Base-by-base conservation (phyloP, 2,329 filamentous ascomycete genomes). In the Cryphonectria nitschkei region DNA sequence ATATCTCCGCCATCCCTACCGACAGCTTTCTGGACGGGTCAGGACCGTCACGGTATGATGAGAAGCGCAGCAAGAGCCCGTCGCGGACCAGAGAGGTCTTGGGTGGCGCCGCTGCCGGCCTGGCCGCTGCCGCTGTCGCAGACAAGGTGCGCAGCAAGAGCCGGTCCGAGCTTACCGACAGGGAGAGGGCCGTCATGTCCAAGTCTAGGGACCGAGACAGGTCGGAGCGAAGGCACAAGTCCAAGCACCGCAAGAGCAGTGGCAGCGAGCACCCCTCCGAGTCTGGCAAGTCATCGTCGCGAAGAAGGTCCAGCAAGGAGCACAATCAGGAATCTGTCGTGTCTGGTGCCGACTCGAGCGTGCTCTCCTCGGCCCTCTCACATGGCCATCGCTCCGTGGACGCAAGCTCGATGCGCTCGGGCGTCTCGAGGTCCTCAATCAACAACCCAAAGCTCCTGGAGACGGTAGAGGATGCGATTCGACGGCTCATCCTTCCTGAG, bases 401-500 rank as follows among this genome's bases (percentile, higher is more conserved):
- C 74, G 84, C 86, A 73, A 84, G 87, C 77, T 87, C 87, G 46
- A 80, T 84, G 72, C 84, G 83, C 69, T 87, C 85, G 0, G 82
- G 81, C 9, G 80, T 81, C 34, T 89, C 87, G 39, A 84, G 83
- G 32, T 93, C 93, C 3, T 95, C 93, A 0, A 93, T 97, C 79
- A 97, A 97, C 81, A 97, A 98, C 77, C 95, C 95, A 0, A 96
- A 94, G 78, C 83, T 98, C 1, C 86, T 98, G 2, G 93, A 96
- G 77, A 96, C 94, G 0, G 95, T 98, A 3, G 95, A 98, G 81
- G 94, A 97, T 81, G 94, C 94, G 19, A 97, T 98, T 77, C 91
- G 94, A 73, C 89, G 94, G 65, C 86, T 97, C 65, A 97, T 98
- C 68, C 83, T 99, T 2, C 96, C 96, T 0, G 95, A 99, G 80